These are phyloP conservation scores for Annulohypoxylon truncatum DNA, from an alignment of 2,329 filamentous ascomycete genomes.

Conservation along the genomic window DNA sequence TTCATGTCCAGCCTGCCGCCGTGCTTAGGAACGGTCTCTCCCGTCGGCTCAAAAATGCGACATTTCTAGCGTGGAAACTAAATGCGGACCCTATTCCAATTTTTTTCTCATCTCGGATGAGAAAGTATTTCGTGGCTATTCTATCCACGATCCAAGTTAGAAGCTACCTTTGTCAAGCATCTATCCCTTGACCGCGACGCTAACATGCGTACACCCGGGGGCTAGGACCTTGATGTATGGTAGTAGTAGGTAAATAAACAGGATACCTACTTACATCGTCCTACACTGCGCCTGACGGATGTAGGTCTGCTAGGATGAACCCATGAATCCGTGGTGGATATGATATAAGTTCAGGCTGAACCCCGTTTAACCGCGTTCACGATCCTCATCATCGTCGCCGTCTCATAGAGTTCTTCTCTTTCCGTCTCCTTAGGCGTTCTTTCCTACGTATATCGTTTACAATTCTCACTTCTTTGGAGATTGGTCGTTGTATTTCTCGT, in stretches of 20 bases:
- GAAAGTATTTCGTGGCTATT: constrained; percentile 18
- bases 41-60: constrained; percentile 27
- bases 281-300: neutral
- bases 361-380: constrained; percentile 26
- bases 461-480: constrained; percentile 5
- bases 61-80: constrained; percentile 30
- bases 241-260: constrained; percentile 11
- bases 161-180: constrained; percentile 5
- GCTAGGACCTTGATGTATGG: constrained; percentile 12
- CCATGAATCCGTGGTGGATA: neutral
- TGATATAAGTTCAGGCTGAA: constrained; percentile 38
- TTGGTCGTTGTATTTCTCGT: constrained; percentile 9
- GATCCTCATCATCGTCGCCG: constrained; percentile 15
- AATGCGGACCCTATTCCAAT: constrained; percentile 12
- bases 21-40: constrained; percentile 19
- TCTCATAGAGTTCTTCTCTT: constrained; percentile 26
- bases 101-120: constrained; percentile 12
- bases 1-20: constrained; percentile 13
- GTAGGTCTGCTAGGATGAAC: constrained; percentile 5
- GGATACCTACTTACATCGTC: constrained; percentile 9
- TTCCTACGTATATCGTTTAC: constrained; percentile 18
- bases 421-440: constrained; percentile 20
- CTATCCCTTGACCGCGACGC: constrained; percentile 29
- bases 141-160: constrained; percentile 4
- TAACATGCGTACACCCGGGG: constrained; percentile 6